Conservation (phyloP, 805 yeast genomes). For the Zygosaccharomyces pseudorouxii region DNA sequence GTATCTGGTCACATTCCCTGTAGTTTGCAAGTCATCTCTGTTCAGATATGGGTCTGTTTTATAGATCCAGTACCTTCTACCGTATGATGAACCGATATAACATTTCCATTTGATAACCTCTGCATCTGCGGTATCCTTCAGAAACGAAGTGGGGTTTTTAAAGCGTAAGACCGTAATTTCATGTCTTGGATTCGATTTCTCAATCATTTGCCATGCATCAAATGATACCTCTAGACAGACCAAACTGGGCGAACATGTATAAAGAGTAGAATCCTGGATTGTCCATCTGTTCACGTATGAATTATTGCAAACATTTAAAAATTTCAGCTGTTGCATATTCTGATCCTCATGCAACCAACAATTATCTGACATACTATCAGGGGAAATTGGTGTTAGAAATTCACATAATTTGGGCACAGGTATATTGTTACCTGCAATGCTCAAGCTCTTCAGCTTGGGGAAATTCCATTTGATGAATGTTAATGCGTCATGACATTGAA, state of each 20-base stretch:
- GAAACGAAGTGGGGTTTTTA: constrained; percentile 18
- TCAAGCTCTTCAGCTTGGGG: constrained; percentile 36
- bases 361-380: constrained; percentile 16
- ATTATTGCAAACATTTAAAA: constrained; percentile 64
- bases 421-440: constrained; percentile 35
- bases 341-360: constrained; percentile 12
- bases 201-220: constrained; percentile 39
- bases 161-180: constrained; percentile 24
- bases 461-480: constrained; percentile 40
- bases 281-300: constrained; percentile 57
- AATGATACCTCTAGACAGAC: constrained; percentile 64
- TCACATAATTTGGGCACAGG: constrained; percentile 34
- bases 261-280: constrained; percentile 43
- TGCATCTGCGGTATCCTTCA: constrained; percentile 22
- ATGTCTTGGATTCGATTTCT: constrained; percentile 26
- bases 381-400: constrained; percentile 30
- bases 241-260: constrained; percentile 46
- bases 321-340: constrained; percentile 40
- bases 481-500: constrained; percentile 33
- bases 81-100: constrained; percentile 41
- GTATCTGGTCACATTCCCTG: constrained; percentile 46
- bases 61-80: constrained; percentile 80
- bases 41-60: constrained; percentile 38
- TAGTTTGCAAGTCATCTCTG: constrained; percentile 33
- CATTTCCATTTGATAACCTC: constrained; percentile 32